These are phyloP conservation scores for Amanita inopinata DNA, from an alignment of 768 basidiomycete genomes.

Conservation along the genomic window DNA sequence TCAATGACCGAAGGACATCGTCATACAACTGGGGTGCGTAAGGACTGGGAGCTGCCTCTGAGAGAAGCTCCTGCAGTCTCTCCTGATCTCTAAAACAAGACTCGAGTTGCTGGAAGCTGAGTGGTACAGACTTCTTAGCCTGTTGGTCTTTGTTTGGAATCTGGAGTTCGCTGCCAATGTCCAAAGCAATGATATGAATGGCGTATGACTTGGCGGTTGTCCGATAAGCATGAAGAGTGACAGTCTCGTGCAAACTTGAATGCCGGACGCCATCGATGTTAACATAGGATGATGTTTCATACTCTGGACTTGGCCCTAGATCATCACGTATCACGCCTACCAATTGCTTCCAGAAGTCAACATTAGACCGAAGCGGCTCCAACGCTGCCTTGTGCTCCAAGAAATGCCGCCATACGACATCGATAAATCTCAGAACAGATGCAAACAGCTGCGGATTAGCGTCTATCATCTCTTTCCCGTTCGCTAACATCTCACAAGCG, in stretches of 20 bases:
- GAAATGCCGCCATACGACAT: conserved; percentile 72
- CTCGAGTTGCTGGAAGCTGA: conserved; percentile 51
- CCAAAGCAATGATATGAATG: conserved; percentile 62
- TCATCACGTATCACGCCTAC: conserved; percentile 55
- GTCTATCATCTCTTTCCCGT: conserved; percentile 73
- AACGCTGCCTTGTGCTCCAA: conserved; percentile 60
- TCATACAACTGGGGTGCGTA: conserved; percentile 72
- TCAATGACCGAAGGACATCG: conserved; percentile 38
- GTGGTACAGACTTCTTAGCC: conserved; percentile 33
- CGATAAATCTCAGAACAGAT: conserved; percentile 65
- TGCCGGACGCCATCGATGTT: conserved; percentile 38
- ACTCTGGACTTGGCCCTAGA: conserved; percentile 66
- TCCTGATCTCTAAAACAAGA: conserved; percentile 51
- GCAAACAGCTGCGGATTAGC: conserved; percentile 67
- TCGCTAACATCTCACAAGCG: conserved; percentile 53
- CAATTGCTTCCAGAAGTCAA: conserved; percentile 63
- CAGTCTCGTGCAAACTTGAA: conserved; percentile 49
- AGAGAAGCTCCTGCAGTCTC: conserved; percentile 52
- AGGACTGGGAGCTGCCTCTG: conserved; percentile 59
- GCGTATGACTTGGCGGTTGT: conserved; percentile 66
- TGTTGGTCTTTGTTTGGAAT: conserved; percentile 25
- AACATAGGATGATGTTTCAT: conserved; percentile 40
- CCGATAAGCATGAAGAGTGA: conserved; percentile 58
- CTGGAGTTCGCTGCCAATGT: conserved; percentile 55
- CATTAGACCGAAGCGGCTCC: conserved; percentile 43